Evolutionary conservation across 352 stramenopile genomes (phyloP).

Genomic region (Pythium dissotocum): DNA sequence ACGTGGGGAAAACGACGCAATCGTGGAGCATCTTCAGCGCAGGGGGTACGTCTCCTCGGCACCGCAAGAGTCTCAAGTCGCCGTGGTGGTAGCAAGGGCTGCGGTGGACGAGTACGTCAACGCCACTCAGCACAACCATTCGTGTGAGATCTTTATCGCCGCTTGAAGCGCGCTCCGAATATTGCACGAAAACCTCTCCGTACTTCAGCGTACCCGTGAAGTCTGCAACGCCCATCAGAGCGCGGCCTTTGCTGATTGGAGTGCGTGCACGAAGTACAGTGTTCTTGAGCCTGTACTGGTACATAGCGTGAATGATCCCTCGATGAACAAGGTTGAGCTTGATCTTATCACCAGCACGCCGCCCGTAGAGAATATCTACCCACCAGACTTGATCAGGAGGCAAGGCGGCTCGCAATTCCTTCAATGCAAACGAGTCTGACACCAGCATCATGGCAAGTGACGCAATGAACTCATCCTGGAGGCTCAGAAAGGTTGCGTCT

Average conservation of each 20-base stretch:
- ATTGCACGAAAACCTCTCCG: slow-evolving; percentile 80
- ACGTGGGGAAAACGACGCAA: slow-evolving; percentile 78
- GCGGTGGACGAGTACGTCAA: slow-evolving; percentile 70
- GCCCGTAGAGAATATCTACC: slow-evolving; percentile 25
- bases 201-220: slow-evolving; percentile 70
- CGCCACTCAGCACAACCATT: slow-evolving; percentile 30
- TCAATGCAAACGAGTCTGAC: slow-evolving; percentile 45
- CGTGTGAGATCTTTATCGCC: slow-evolving; percentile 20
- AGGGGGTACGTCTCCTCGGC: slow-evolving; percentile 44
- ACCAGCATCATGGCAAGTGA: slow-evolving; percentile 56
- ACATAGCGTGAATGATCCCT: slow-evolving; percentile 52
- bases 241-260: slow-evolving; percentile 62
- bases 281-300: slow-evolving; percentile 70
- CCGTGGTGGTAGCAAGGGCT: slow-evolving; percentile 79
- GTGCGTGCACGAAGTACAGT: slow-evolving; percentile 75
- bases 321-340: slow-evolving; percentile 23
- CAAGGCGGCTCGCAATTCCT: slow-evolving; percentile 26
- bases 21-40: slow-evolving; percentile 53
- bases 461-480: slow-evolving; percentile 72
- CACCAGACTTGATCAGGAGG: slow-evolving; percentile 26
- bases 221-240: slow-evolving; percentile 81
- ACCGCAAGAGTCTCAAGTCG: slow-evolving; percentile 69
- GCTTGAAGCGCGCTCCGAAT: slow-evolving; percentile 45
- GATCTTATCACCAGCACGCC: background rate
- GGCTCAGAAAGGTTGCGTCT: slow-evolving; percentile 59